Conservation (phyloP, 208 protist genomes). For the Trypanosoma boissoni region DNA sequence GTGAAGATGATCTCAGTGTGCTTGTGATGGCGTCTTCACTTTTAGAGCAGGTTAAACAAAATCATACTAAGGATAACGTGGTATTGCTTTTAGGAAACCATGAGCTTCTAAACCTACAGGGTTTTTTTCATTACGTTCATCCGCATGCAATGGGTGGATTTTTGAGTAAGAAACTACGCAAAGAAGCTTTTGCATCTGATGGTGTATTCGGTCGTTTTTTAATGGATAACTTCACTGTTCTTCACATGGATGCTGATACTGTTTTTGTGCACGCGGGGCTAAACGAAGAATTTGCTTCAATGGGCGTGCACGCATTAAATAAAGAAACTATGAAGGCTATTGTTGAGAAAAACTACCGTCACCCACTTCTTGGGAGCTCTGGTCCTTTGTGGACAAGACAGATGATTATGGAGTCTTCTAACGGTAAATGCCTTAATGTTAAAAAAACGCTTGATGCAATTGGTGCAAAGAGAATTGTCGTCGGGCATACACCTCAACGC, state of each 20-base stretch:
- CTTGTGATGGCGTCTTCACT: conserved; percentile 53
- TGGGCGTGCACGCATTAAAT: conserved; percentile 47
- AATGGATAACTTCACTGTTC: conserved; percentile 50
- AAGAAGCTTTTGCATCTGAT: conserved; percentile 33
- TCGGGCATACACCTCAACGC: conserved; percentile 70
- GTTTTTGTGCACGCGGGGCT: conserved; percentile 79
- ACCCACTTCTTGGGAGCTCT: conserved; percentile 36
- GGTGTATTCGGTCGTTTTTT: conserved; percentile 66
- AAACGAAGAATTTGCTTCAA: conserved; percentile 22
- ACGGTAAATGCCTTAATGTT: conserved; percentile 41
- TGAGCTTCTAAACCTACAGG: conserved; percentile 81
- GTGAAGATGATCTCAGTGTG: conserved; percentile 45
- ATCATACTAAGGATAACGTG: conserved; percentile 42
- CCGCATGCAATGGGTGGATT: conserved; percentile 48
- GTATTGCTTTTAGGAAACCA: conserved; percentile 84
- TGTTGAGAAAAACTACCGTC: conserved; percentile 24
- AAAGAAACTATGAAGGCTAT: conserved; percentile 36
- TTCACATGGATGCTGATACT: conserved; percentile 42
- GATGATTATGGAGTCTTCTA: conserved; percentile 60
- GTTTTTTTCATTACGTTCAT: conserved; percentile 69
- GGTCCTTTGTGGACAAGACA: conserved; percentile 73
- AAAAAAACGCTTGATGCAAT: conserved; percentile 28
- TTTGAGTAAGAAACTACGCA: conserved; percentile 37
- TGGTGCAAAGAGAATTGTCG: conserved; percentile 52
- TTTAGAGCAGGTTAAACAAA: conserved; percentile 36